Evolutionary conservation across 495 filamentous ascomycete species (phyloP).

Genomic region (Hypoxylon fragiforme): DNA sequence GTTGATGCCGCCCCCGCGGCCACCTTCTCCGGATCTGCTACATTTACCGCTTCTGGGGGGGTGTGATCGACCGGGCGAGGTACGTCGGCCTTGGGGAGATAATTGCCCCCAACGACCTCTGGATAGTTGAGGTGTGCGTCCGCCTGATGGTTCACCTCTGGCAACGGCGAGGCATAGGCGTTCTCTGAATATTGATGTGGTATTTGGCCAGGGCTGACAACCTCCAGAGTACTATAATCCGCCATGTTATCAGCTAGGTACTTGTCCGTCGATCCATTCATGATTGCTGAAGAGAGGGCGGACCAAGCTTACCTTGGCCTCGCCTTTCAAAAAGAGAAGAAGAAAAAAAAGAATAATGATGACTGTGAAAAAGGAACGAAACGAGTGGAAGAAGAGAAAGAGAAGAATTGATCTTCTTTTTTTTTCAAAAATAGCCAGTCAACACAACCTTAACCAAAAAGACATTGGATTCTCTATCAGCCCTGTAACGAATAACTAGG

Average conservation of each 20-base stretch:
- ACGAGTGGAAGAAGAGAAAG: no score
- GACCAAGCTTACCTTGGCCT: slow-evolving; percentile 4
- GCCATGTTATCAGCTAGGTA: slow-evolving; percentile 20
- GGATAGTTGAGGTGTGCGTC: slow-evolving; percentile 22
- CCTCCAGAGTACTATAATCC: slow-evolving; percentile 36
- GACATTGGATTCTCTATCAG: slow-evolving; percentile 16
- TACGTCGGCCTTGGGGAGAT: not conserved
- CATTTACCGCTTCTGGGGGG: slow-evolving; percentile 13
- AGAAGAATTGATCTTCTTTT: slow-evolving; percentile 11
- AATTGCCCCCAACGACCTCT: slow-evolving; percentile 13
- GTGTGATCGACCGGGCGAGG: slow-evolving; percentile 21
- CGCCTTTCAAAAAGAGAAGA: slow-evolving; percentile 4
- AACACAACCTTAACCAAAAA: no score
- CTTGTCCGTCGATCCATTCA: slow-evolving; percentile 28
- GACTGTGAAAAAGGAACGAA: no score
- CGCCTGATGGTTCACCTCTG: slow-evolving; percentile 25
- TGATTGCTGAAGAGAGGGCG: slow-evolving; percentile 8
- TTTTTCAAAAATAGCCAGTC: no score
- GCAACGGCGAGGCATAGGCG: slow-evolving; percentile 5
- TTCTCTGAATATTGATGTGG: slow-evolving; percentile 19
- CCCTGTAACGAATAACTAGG: slow-evolving; percentile 14
- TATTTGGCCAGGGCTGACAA: slow-evolving; percentile 21
- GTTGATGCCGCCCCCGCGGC: not conserved
- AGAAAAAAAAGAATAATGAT: not conserved
- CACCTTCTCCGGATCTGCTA: slow-evolving; percentile 1